A percentile compares a stretch with the other conserved stretches of the same genome.
These are phyloP conservation scores for Cercospora zeina DNA, from an alignment of 2,329 filamentous ascomycete genomes.

Conservation along the genomic window DNA sequence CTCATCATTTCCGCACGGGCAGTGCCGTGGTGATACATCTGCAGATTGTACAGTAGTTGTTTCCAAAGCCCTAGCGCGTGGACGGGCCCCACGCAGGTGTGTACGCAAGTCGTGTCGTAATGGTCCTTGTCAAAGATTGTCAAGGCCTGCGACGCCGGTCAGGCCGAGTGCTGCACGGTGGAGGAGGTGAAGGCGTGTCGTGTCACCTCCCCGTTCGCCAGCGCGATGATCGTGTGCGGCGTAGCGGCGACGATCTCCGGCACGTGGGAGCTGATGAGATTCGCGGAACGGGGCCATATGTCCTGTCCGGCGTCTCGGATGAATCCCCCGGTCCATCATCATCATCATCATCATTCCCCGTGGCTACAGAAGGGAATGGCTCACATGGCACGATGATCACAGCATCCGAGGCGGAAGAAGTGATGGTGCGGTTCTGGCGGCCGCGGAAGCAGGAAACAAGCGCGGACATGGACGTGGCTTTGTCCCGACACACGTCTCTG, in stretches of 20 bases:
- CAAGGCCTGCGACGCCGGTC: not conserved
- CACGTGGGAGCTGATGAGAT: slow-evolving; percentile 7
- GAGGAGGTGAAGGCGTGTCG: slow-evolving; percentile 21
- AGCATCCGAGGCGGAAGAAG: not conserved
- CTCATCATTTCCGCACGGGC: slow-evolving; percentile 3
- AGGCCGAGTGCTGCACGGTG: slow-evolving; percentile 8
- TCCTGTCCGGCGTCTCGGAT: not conserved
- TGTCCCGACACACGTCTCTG: not conserved
- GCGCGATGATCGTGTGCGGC: slow-evolving; percentile 12
- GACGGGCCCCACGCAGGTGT: too few relatives aligned
- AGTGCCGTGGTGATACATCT: not conserved
- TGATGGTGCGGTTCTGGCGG: too few relatives aligned
- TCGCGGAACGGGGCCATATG: not conserved
- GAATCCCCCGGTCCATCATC: not conserved
- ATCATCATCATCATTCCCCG: too few relatives aligned
- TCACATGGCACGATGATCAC: too few relatives aligned
- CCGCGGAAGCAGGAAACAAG: not conserved
- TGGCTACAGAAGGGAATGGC: not conserved
- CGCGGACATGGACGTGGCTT: not conserved
- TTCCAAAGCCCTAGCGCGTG: not conserved
- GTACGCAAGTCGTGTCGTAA: not conserved
- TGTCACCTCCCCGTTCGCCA: slow-evolving; percentile 22
- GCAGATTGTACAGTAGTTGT: not conserved
- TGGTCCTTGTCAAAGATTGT: slow-evolving; percentile 8
- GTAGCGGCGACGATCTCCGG: slow-evolving; percentile 12